Evolutionary conservation across 371 early-diverging fungal genomes (phyloP).

Genomic region (Mucor indicus): DNA sequence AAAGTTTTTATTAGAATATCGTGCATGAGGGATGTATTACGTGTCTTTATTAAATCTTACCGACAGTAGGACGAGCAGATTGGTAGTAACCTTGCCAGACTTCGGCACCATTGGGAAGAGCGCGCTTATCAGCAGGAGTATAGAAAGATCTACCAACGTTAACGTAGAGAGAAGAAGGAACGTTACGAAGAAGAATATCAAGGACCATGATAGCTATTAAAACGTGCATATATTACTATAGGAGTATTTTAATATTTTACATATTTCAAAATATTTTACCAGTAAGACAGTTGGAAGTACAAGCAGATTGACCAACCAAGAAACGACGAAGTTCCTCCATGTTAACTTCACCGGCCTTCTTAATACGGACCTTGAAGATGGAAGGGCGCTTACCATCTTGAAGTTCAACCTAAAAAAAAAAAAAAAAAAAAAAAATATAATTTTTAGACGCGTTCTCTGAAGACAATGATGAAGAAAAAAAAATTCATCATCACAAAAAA

Average conservation of each 20-base stretch:
- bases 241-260: background rate
- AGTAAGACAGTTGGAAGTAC: slow-evolving; percentile 45
- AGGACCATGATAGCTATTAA: slow-evolving; percentile 72
- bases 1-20: background rate
- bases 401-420: slow-evolving; percentile 31
- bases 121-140: slow-evolving; percentile 63
- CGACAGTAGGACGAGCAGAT: slow-evolving; percentile 75
- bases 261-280: slow-evolving; percentile 22
- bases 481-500: background rate
- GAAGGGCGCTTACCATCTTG: slow-evolving; percentile 24
- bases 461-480: background rate
- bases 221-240: too few relatives aligned
- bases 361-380: slow-evolving; percentile 55
- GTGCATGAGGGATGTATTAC: background rate
- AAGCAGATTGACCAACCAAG: slow-evolving; percentile 36
- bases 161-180: slow-evolving; percentile 68
- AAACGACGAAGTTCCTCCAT: slow-evolving; percentile 55
- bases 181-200: slow-evolving; percentile 81
- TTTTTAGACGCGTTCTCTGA: too few relatives aligned
- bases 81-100: slow-evolving; percentile 94
- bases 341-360: slow-evolving; percentile 57
- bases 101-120: slow-evolving; percentile 78
- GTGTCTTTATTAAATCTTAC: slow-evolving; percentile 25
- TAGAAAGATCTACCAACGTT: slow-evolving; percentile 90
- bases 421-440: background rate